These are phyloP conservation scores for Sarocladium strictum DNA, from an alignment of 2,329 filamentous ascomycete species.

Conservation along the genomic window DNA sequence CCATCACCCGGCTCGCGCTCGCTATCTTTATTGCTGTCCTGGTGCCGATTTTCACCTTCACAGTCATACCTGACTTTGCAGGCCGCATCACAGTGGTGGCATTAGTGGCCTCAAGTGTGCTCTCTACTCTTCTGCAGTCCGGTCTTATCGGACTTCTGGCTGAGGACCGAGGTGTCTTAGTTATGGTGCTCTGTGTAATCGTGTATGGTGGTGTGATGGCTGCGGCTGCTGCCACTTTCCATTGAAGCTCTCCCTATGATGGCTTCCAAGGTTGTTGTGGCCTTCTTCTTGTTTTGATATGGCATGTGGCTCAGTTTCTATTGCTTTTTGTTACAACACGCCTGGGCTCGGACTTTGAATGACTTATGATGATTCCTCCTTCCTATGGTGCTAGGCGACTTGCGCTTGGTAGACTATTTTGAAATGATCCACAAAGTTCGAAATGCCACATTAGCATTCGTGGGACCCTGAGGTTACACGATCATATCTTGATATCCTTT, in stretches of 20 bases:
- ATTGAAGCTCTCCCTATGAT: not conserved
- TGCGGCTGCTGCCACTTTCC: not conserved
- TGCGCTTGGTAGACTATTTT: too few species aligned
- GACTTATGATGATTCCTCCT: not conserved
- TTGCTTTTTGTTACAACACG: too few species aligned
- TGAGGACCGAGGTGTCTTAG: slow-evolving; percentile 15
- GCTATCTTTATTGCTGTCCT: slow-evolving; percentile 33
- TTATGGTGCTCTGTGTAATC: slow-evolving; percentile 21
- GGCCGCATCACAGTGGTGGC: slow-evolving; percentile 52
- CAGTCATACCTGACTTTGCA: slow-evolving; percentile 48
- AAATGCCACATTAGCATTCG: not conserved
- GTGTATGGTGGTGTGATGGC: slow-evolving; percentile 32
- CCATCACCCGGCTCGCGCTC: slow-evolving; percentile 11
- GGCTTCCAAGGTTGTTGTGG: too few species aligned
- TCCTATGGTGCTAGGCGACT: not conserved
- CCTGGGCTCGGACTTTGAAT: not conserved
- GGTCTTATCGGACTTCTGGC: slow-evolving; percentile 15
- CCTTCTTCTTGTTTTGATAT: too few species aligned
- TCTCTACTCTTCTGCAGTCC: slow-evolving; percentile 22
- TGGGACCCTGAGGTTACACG: too few species aligned
- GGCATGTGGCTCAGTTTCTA: too few species aligned
- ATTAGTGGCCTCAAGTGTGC: slow-evolving; percentile 42
- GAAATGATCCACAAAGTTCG: not conserved
- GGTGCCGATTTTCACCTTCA: slow-evolving; percentile 52
- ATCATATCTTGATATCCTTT: too few species aligned